Base-by-base conservation (phyloP, 2,329 filamentous ascomycete species). In the Elsinoe fawcettii region DNA sequence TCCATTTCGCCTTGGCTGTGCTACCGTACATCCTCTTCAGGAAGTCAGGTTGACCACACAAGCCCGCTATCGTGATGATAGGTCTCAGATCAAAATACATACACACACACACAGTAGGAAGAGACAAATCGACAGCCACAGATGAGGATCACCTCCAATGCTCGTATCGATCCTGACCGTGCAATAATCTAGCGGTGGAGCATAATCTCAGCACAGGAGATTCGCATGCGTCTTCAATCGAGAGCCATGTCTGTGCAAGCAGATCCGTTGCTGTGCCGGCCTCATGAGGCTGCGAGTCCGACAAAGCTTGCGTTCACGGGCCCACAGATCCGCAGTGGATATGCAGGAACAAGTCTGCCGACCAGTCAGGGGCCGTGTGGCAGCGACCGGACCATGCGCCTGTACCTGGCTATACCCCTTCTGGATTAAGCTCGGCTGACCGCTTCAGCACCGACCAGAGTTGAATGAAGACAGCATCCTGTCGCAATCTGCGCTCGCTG, bases 361-460 rank as follows among this genome's bases (percentile, higher is more conserved):
- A 53, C 49, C 49, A 53, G 16, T 53, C 49, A 53, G 30, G 34
- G 49, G 30, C 49, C 49, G 49, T 23, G 32, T 36, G 30, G 49
- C 49, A 53, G 49, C 14, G 49, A 53, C 49, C 30, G 49, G 49
- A 36, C 49, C 30, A 53, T 23, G 49, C 49, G 30, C 49, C 34
- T 39, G 49, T 53, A 53, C 49, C 49, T 53, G 49, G 32, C 32
- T 39, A 53, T 53, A 23, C 49, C 49, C 16, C 8, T 22, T 53
- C 32, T 11, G 30, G 49, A n/a, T 30, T 34, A 34, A 53, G 49
- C 49, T 34, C 49, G 25, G 6, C 20, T 37, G n/a, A 53, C 49
- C 49, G 49, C 49, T 25, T 37, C 16, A 22, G 49, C 49, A 53
- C 49, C 49, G 49, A 53, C 49, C 49, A 53, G 32, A 53, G 49